Conservation (phyloP, 2,329 filamentous ascomycete species). For the Hymenoscyphus occultus region DNA sequence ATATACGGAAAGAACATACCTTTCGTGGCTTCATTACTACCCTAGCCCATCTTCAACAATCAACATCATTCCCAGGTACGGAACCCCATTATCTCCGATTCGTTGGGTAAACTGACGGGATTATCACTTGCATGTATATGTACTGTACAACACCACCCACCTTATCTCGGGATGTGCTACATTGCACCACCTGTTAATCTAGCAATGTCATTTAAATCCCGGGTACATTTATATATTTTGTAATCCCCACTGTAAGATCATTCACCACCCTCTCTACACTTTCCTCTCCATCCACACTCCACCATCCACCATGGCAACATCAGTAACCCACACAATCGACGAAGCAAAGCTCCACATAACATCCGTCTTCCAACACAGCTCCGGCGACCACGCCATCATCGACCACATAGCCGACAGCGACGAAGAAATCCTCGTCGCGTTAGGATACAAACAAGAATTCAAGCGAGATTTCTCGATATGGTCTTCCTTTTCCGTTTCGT, state of each 20-base stretch:
- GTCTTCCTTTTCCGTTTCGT: constrained; percentile 39
- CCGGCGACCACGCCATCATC: not conserved
- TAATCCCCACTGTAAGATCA: not conserved
- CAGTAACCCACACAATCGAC: not conserved
- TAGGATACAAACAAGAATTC: constrained; percentile 36
- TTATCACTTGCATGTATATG: not conserved
- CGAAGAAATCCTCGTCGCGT: constrained; percentile 21
- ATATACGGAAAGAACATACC: no score
- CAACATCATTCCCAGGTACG: not conserved
- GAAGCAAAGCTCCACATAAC: not conserved
- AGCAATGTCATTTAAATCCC: not conserved
- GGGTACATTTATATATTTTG: not conserved
- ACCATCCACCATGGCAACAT: not conserved
- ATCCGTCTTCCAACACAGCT: not conserved
- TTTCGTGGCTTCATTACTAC: not conserved
- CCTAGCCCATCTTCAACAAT: not conserved
- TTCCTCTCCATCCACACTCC: not conserved
- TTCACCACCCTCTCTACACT: not conserved
- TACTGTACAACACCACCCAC: not conserved
- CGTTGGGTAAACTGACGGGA: not conserved
- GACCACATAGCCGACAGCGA: constrained; percentile 16
- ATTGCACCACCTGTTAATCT: not conserved
- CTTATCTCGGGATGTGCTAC: not conserved
- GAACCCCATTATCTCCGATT: not conserved
- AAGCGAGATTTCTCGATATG: constrained; percentile 33